Conservation (phyloP, 2,329 filamentous ascomycete species). For the Diplodia corticola region DNA sequence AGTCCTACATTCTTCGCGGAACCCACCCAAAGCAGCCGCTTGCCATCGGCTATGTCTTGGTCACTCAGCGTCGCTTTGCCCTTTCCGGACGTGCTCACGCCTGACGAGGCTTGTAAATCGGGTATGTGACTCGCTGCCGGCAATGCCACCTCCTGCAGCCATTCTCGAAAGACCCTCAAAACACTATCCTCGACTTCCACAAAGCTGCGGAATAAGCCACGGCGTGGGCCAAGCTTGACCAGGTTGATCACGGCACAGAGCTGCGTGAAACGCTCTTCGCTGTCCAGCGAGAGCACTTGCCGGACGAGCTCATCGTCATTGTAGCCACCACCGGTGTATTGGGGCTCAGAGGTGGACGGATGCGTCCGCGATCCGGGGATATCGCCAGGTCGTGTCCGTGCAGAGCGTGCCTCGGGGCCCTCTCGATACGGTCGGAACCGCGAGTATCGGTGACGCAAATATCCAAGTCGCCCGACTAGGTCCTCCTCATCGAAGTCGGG, state of each 20-base stretch:
- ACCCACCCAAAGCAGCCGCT: conserved; percentile 68
- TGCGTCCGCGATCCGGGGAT: conserved; percentile 48
- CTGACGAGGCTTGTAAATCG: background rate
- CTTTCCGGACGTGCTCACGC: conserved; percentile 31
- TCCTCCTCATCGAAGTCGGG: conserved; percentile 30
- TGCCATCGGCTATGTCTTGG: conserved; percentile 31
- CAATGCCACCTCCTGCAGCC: conserved; percentile 53
- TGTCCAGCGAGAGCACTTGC: conserved; percentile 66
- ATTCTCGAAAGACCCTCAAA: conserved; percentile 70
- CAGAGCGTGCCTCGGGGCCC: background rate
- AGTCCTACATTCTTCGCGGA: conserved; percentile 64
- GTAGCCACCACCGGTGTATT: conserved; percentile 27
- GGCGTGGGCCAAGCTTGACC: conserved; percentile 63
- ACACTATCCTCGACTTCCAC: conserved; percentile 63
- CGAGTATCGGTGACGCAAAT: conserved; percentile 54
- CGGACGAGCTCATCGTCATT: conserved; percentile 50
- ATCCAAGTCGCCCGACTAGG: conserved; percentile 41
- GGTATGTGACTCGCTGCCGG: background rate
- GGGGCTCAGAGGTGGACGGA: conserved; percentile 28
- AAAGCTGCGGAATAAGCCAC: conserved; percentile 63
- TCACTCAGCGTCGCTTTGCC: conserved; percentile 29
- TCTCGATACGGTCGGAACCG: conserved; percentile 63
- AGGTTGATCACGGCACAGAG: conserved; percentile 68
- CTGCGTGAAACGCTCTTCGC: conserved; percentile 72
- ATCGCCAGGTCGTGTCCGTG: conserved; percentile 38